These are phyloP conservation scores for Aurantiochytrium sp. DNA, from an alignment of 108 stramenopile species.

Conservation along the genomic window DNA sequence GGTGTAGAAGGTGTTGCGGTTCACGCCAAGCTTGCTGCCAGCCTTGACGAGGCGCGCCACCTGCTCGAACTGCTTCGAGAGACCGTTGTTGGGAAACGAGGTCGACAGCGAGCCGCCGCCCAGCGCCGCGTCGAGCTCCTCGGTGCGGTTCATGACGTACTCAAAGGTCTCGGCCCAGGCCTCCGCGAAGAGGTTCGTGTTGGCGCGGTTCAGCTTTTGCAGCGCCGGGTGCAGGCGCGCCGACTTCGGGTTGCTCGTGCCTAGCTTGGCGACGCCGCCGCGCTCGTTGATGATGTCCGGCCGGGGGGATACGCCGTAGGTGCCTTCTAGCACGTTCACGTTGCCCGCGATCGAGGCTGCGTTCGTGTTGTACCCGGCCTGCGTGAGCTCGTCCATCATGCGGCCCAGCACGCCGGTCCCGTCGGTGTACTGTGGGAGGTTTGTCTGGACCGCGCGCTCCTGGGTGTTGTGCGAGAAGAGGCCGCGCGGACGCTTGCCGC, in stretches of 20 bases:
- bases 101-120: background rate
- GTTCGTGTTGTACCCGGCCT: background rate
- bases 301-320: background rate
- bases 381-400: background rate
- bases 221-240: background rate
- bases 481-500: background rate
- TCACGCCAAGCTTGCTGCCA: background rate
- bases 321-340: background rate
- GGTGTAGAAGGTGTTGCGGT: slow-evolving; percentile 65
- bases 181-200: background rate
- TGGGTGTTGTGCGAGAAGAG: slow-evolving; percentile 28
- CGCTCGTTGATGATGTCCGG: background rate
- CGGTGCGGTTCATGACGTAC: background rate
- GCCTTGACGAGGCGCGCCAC: background rate
- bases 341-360: background rate
- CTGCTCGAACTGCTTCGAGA: background rate
- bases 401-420: background rate
- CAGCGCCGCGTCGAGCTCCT: background rate
- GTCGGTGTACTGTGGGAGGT: background rate
- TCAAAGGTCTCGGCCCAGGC: background rate
- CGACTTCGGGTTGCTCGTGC: background rate
- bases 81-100: background rate
- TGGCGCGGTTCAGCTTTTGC: background rate
- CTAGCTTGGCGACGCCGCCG: background rate
- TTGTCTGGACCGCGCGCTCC: background rate